Base-by-base conservation (phyloP, 1,284 basidiomycete species). In the Athelia psychrophila region DNA sequence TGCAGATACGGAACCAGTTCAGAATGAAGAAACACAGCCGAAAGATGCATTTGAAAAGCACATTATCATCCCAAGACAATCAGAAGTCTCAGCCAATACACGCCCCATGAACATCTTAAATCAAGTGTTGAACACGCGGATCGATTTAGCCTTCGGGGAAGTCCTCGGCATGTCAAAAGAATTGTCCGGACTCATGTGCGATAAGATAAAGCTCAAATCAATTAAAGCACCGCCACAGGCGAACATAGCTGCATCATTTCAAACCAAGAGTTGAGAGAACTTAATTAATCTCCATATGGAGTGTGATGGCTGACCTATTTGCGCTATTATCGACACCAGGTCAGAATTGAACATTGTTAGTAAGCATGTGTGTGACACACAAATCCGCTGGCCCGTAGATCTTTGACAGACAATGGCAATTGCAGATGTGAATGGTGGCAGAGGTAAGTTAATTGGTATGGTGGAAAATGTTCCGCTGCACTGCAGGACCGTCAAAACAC, bases 401-500 rank as follows among this genome's bases (percentile, higher is more conserved):
- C 40, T 54, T 16, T 22, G 35, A 6, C 18, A 47, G 2, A 24
- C 18, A n/a, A 50, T 59, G 8, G 51, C 33, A 2, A 60, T 66
- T 53, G 57, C 58, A 36, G 61, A 65, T 49, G 61, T 59, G 0
- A 64, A 60, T 51, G 64, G 64, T 10, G 59, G 54, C 2, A 45
- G 53, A 48, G 57, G 56, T 3, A 32, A 35, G 27, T 46, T 63
- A 8, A 44, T 47, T 27, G 63, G 62, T 25, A 44, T 54, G 16
- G 53, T 60, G 1, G 10, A 48, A 12, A 46, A 58, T 20, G 55
- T 63, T 1, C 42, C 49, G 15, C 44, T 66, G 2, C 35, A 9
- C 4, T 56, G 55, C 52, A 59, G 64, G 22, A 33, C 16, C 36
- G 49, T 58, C 6, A 22, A 2, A 0, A 60, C 56, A 4, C 32